Conservation (phyloP, 2,329 filamentous ascomycete genomes). For the Neonectria neomacrospora region DNA sequence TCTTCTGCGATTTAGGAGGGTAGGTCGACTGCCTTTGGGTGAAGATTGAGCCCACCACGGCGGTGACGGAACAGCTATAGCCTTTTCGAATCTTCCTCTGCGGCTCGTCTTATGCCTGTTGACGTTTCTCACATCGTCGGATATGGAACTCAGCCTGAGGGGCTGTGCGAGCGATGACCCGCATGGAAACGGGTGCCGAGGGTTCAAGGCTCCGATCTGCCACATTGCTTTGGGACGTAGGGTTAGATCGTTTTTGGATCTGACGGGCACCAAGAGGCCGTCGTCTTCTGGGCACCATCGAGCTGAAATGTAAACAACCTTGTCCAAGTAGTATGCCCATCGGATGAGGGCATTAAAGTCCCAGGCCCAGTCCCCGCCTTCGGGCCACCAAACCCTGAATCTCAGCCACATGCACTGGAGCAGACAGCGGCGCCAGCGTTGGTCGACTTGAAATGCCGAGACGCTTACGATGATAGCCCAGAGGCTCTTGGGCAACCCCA, state of each 20-base stretch:
- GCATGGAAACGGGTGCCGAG: background rate
- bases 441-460: background rate
- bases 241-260: background rate
- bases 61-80: background rate
- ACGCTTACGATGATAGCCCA: background rate
- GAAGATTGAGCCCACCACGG: background rate
- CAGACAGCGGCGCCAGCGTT: background rate
- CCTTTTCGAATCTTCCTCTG: background rate
- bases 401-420: background rate
- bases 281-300: background rate
- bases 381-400: background rate
- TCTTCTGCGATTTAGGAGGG: background rate
- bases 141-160: background rate
- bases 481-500: background rate
- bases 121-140: background rate
- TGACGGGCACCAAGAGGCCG: background rate
- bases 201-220: background rate
- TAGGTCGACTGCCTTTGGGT: background rate
- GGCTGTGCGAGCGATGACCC: background rate
- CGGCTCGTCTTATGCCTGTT: too few relatives aligned
- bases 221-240: background rate
- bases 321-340: background rate
- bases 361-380: background rate
- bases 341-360: background rate
- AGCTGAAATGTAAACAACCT: background rate